These are phyloP conservation scores for Trichoderma hamatum DNA, from an alignment of 2,329 filamentous ascomycete genomes.

Conservation along the genomic window DNA sequence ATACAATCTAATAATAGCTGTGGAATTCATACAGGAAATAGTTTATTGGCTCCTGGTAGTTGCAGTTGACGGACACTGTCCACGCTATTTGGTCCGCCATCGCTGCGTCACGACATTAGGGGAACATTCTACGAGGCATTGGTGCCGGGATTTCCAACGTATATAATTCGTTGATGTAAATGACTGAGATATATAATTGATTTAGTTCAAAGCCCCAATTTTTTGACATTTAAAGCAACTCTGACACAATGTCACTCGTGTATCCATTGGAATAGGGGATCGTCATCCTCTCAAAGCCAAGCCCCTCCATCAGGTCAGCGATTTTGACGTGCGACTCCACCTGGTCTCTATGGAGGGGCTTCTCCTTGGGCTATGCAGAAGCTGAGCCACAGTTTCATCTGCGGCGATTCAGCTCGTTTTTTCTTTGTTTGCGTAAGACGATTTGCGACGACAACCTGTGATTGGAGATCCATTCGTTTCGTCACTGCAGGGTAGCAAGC, in stretches of 20 bases:
- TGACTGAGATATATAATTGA: neutral
- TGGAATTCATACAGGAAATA: neutral
- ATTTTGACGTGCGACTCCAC: conserved; percentile 8
- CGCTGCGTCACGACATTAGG: neutral
- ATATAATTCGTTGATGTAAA: neutral
- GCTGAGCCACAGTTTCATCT: conserved; percentile 19
- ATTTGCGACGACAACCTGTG: neutral
- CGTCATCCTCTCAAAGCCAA: neutral
- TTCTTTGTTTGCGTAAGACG: neutral
- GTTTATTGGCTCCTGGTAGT: neutral
- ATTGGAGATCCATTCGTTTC: neutral
- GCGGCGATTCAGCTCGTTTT: conserved; percentile 9
- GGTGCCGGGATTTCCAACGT: neutral
- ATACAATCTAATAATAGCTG: neutral
- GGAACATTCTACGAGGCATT: neutral
- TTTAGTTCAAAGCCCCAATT: neutral
- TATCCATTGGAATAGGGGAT: conserved; percentile 4
- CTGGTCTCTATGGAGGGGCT: conserved; percentile 1
- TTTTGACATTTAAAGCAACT: neutral
- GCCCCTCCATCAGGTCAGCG: conserved; percentile 1
- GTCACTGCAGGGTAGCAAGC: neutral
- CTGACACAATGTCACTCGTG: neutral
- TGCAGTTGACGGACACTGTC: neutral
- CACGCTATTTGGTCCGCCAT: neutral
- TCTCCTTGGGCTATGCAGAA: neutral